phyloP scores from a whole-genome alignment of 208 protist genomes.

The Blastocrithidia nonstop region DNA sequence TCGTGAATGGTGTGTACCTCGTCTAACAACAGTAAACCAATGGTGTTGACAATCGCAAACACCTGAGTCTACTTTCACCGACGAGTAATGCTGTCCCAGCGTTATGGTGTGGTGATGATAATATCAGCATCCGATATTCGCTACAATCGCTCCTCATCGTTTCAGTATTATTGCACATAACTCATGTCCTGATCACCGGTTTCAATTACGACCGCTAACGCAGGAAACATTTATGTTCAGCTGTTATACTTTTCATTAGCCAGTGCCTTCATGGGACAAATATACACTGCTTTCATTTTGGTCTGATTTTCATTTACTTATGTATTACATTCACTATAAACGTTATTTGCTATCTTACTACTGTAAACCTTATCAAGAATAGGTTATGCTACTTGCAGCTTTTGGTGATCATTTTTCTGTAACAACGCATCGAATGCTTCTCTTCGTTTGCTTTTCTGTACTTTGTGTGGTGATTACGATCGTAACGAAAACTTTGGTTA shows the following conservation, averaged over 20 bases:
- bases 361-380: too few species aligned
- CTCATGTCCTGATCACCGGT: conserved; percentile 96
- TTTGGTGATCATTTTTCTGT: too few species aligned
- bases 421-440: too few species aligned
- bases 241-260: conserved; percentile 68
- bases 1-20: conserved; percentile 89
- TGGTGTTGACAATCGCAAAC: conserved; percentile 48
- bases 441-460: background rate
- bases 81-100: conserved; percentile 88
- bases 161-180: conserved; percentile 14
- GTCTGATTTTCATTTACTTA: background rate
- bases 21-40: conserved; percentile 79
- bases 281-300: conserved; percentile 72
- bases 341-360: too few species aligned
- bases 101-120: conserved; percentile 87
- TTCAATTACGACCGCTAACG: conserved; percentile 63
- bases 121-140: conserved; percentile 46
- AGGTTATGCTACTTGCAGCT: too few species aligned
- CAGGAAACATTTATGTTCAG: conserved; percentile 64
- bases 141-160: conserved; percentile 82
- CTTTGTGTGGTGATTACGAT: background rate
- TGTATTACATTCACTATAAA: background rate
- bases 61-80: conserved; percentile 68
- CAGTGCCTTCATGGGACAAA: conserved; percentile 86
- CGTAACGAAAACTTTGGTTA: background rate